Percentiles rank a stretch among this genome's conserved stretches.
Evolutionary conservation across 768 basidiomycete genomes (phyloP).

Genomic region (Pleurotus sapidus): DNA sequence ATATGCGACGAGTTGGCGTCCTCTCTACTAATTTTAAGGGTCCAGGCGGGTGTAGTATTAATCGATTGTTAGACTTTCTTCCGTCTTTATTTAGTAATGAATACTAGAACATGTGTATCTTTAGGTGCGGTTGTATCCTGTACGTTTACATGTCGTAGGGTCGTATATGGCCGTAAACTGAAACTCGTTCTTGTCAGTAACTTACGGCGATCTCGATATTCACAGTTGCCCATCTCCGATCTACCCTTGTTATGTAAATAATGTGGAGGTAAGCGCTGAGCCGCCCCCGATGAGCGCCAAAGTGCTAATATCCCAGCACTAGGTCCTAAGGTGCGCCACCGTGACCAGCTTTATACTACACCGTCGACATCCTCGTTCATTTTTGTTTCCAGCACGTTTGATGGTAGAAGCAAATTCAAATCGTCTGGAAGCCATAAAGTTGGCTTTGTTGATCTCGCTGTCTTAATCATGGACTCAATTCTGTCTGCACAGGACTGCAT

Average conservation of each 20-base stretch:
- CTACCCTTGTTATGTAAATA: too few relatives aligned
- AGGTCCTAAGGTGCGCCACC: not conserved
- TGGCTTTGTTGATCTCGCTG: not conserved
- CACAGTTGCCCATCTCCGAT: not conserved
- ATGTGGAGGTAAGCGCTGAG: not conserved
- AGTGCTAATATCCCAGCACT: not conserved
- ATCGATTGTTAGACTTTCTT: too few relatives aligned
- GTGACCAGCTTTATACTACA: not conserved
- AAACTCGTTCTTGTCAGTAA: not conserved
- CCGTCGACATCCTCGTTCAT: not conserved
- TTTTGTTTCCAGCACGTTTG: not conserved
- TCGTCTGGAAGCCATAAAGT: constrained; percentile 1
- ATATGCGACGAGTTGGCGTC: not conserved
- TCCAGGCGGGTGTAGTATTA: not conserved
- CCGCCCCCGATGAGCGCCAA: not conserved
- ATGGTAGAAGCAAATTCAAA: not conserved
- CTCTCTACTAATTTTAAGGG: not conserved
- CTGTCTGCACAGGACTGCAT: constrained; percentile 31
- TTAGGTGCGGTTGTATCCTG: not conserved
- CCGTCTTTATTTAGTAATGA: too few relatives aligned
- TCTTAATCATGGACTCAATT: not conserved
- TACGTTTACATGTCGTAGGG: not conserved
- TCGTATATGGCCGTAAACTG: not conserved
- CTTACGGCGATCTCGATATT: constrained; percentile 5
- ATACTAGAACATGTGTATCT: too few relatives aligned